Percentiles rank a stretch among this genome's conserved stretches.
phyloP scores from a whole-genome alignment of 305 asterid species.

The Fraxinus sp. region DNA sequence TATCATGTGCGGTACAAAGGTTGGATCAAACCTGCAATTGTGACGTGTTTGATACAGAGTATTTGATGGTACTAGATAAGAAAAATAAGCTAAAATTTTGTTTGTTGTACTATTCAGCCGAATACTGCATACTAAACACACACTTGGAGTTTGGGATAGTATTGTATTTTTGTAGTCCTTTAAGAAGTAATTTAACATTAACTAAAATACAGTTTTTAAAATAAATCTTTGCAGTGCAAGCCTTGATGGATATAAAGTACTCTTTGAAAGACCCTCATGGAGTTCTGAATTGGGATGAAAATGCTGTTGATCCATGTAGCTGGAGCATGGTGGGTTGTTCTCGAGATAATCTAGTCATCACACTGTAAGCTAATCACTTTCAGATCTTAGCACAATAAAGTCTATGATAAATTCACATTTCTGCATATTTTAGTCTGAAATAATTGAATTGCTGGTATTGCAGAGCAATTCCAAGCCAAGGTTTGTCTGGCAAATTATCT shows the following conservation, averaged over 20 bases:
- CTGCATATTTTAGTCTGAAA: slow-evolving; percentile 1
- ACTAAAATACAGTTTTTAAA: neutral
- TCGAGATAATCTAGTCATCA: slow-evolving; percentile 45
- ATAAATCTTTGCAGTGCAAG: slow-evolving; percentile 48
- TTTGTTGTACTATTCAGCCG: neutral
- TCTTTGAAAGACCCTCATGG: slow-evolving; percentile 60
- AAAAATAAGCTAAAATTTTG: neutral
- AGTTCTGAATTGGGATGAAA: slow-evolving; percentile 74
- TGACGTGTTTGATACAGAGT: neutral
- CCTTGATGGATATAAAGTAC: slow-evolving; percentile 77
- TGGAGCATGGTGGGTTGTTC: slow-evolving; percentile 80
- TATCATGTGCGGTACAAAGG: too few species aligned
- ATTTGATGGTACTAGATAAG: neutral
- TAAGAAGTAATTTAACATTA: neutral
- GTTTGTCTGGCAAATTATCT: slow-evolving; percentile 72
- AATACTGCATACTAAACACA: neutral
- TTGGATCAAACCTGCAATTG: neutral
- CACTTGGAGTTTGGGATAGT: neutral
- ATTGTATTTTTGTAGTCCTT: neutral
- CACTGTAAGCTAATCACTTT: slow-evolving; percentile 52
- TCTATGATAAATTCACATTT: neutral
- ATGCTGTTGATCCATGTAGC: slow-evolving; percentile 92
- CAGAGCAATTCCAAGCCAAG: slow-evolving; percentile 85
- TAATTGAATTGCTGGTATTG: slow-evolving; percentile 20
- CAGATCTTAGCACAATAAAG: neutral